Evolutionary conservation across 441 rosid species (phyloP).

Genomic region (Cnidoscolus chayamansa): DNA sequence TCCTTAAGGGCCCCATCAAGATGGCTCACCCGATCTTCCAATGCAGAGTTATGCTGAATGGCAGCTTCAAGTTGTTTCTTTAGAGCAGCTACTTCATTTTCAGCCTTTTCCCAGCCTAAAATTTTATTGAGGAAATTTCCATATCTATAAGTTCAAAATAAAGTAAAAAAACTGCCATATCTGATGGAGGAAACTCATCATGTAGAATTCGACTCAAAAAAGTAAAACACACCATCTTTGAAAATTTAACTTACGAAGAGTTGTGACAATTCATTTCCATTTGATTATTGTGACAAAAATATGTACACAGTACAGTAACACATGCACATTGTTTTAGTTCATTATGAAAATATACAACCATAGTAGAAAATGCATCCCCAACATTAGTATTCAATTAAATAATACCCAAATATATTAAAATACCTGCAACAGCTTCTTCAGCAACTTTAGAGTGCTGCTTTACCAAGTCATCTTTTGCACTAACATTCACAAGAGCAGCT

Average conservation of each 20-base stretch:
- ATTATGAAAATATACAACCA: background rate
- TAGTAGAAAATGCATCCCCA: background rate
- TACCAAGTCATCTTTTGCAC: constrained; percentile 86
- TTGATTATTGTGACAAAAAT: background rate
- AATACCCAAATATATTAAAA: no score
- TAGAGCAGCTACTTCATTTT: constrained; percentile 57
- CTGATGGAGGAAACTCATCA: background rate
- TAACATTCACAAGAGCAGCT: constrained; percentile 78
- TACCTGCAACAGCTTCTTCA: constrained; percentile 98
- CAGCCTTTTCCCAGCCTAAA: constrained; percentile 95
- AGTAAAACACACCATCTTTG: background rate
- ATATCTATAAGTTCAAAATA: constrained; percentile 2
- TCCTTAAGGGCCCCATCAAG: constrained; percentile 93
- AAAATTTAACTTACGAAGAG: background rate
- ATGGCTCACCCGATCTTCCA: constrained; percentile 74
- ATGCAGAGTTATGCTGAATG: constrained; percentile 37
- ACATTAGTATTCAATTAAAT: background rate
- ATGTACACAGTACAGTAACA: background rate
- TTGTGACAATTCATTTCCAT: background rate
- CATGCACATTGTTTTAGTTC: background rate
- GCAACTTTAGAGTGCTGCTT: constrained; percentile 94
- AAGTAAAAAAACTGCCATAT: background rate
- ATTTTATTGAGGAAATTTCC: constrained; percentile 7
- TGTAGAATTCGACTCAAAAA: background rate
- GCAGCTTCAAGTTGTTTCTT: constrained; percentile 71